Evolutionary conservation across 768 basidiomycete species (phyloP), one percentile per base, ranked within the genome.

Genomic region (Wakefieldia striispora): DNA sequence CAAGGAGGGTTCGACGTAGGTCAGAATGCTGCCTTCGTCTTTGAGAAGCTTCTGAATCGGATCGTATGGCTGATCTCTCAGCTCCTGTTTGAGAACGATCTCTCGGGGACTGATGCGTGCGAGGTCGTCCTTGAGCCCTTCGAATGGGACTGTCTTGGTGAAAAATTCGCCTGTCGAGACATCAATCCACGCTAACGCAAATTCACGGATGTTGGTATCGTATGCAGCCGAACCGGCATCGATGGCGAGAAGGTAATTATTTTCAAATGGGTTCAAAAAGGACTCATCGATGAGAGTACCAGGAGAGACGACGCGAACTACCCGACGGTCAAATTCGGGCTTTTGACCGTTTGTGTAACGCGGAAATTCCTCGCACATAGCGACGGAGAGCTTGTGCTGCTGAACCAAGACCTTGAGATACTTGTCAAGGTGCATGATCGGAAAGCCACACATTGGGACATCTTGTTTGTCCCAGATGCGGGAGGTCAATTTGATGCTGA

Each of bases 91-190:
- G 4, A 95, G 77, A 40, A 97, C 84, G 39, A 97, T 79, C 68
- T 97, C 94, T 43, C 80, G 80, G 6, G 95, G 95, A 27, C 70
- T 71, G 38, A 97, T 86, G 19, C 92, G 81, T 8, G 83, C 83
- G 21, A 98, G 72, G 53, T 95, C 88, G 60, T 97, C 92, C 46
- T 82, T 80, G 26, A 98, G 68, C 35, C 64, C 71, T 20, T 81
- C 80, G 14, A 75, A 41, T 3, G 73, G 67, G 11, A 80, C 75
- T 6, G 68, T 64, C 55, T 89, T 89, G 11, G 88, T 85, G 66
- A 88, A 93, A 66, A 95, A 91, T 62, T 95, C 94, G 51, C 92
- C 91, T 0, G 94, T 97, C 13, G 95, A 94, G 16, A 97, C 81
- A 63, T 98, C 95, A 21, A 91, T 92, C 86, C 94, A 97, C 6